Evolutionary conservation across 2,329 filamentous ascomycete genomes (phyloP), one percentile per base, ranked within the genome.

Genomic region (Pseudopyricularia cyperi): DNA sequence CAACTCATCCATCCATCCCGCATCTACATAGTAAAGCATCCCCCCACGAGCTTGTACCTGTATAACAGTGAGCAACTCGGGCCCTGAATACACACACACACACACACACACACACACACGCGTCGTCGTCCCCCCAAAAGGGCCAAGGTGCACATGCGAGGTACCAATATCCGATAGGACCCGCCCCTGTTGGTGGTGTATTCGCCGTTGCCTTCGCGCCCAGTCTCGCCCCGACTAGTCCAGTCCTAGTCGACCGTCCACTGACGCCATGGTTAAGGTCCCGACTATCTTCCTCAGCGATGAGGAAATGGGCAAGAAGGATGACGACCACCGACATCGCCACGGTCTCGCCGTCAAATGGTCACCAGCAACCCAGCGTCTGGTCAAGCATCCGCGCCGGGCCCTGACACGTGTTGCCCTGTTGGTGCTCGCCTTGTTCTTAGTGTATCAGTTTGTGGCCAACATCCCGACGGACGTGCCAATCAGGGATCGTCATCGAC

Each of bases 381-480:
- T 44, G 11, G 2, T 26, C 22, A 17, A 22, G 39, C 39, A 44
- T 24, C 70, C 69, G 7, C 75, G 81, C 53, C 72, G 81, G 57
- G 69, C 68, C 8, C 56, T 80, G 51, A 77, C 75, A 61, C 76
- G 82, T 49, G 60, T 81, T 32, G 61, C 71, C 14, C 52, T 77
- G 5, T 70, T 68, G 34, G 50, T 75, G 4, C 52, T 76, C 47
- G 68, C 75, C 33, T 65, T 74, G 47, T 61, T 75, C 34, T 61
- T 75, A 28, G 54, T 88, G 22, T 85, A 84, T 62, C 66, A 87
- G 55, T 79, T 88, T 60, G 66, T 84, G 60, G 75, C 76, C 57
- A 78, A 83, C 62, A 76, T 86, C 52, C 81, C 82, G 8, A 62
- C 68, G 57, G 60, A 68, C 55, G 58, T 74, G 55, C 63, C 68